These are phyloP conservation scores for Penicillium bovifimosum DNA, from an alignment of 495 filamentous ascomycete species.

Conservation along the genomic window DNA sequence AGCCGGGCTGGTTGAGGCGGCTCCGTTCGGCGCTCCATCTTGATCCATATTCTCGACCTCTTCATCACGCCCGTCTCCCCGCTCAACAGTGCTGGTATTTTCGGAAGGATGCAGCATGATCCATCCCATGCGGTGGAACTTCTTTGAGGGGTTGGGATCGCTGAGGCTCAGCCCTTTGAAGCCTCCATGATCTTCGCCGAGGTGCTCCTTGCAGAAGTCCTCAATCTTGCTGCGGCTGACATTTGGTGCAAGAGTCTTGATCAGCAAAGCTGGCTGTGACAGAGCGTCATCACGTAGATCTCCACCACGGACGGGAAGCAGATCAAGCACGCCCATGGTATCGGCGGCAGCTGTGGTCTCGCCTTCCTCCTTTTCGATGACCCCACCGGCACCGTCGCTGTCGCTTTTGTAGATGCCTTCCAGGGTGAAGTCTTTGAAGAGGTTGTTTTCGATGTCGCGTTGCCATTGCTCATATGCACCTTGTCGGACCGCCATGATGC, in stretches of 20 bases:
- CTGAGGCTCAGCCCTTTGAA: slow-evolving; percentile 90
- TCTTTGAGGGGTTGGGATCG: slow-evolving; percentile 93
- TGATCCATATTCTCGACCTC: slow-evolving; percentile 54
- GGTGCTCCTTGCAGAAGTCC: slow-evolving; percentile 84
- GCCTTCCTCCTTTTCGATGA: slow-evolving; percentile 91
- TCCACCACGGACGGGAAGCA: slow-evolving; percentile 71
- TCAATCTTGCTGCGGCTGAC: slow-evolving; percentile 93
- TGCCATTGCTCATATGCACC: slow-evolving; percentile 78
- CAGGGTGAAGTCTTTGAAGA: slow-evolving; percentile 90
- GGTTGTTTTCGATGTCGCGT: slow-evolving; percentile 69
- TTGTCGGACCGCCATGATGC: slow-evolving; percentile 69
- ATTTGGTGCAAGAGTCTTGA: slow-evolving; percentile 96
- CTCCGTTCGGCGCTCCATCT: slow-evolving; percentile 27
- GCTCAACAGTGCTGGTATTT: slow-evolving; percentile 51
- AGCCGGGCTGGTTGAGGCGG: slow-evolving; percentile 46
- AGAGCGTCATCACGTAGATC: slow-evolving; percentile 80
- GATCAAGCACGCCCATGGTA: slow-evolving; percentile 83
- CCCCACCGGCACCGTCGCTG: slow-evolving; percentile 77
- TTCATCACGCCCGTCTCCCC: slow-evolving; percentile 58
- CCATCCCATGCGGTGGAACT: slow-evolving; percentile 97
- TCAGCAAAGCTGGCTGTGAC: slow-evolving; percentile 82
- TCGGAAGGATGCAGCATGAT: slow-evolving; percentile 83
- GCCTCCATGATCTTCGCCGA: slow-evolving; percentile 78
- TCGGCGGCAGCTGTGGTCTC: slow-evolving; percentile 86
- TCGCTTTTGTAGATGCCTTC: slow-evolving; percentile 95